A percentile compares a stretch with the other conserved stretches of the same genome.
phyloP scores from a whole-genome alignment of 106 monocot species.

The Acorus calamus region DNA sequence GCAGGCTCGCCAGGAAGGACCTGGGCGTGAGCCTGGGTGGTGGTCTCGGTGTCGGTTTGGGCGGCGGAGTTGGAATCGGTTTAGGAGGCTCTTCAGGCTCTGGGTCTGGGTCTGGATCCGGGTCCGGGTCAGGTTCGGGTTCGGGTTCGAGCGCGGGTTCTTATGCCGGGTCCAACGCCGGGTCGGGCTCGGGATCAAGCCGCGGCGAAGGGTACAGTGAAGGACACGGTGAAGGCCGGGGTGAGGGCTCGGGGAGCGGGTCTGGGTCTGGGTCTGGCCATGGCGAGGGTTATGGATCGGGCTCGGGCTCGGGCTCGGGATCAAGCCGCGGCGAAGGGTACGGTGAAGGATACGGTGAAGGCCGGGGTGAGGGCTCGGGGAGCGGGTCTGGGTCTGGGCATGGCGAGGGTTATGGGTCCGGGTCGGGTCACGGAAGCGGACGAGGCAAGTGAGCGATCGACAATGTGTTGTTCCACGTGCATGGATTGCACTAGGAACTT shows the following conservation, averaged over 20 bases:
- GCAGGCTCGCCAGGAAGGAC: too few relatives aligned
- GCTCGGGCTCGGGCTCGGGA: not conserved
- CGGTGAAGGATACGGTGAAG: not conserved
- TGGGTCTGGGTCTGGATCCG: too few relatives aligned
- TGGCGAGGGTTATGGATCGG: too few relatives aligned
- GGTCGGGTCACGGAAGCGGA: not conserved
- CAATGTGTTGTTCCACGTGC: too few relatives aligned
- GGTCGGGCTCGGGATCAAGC: not conserved
- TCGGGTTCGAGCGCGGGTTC: not conserved
- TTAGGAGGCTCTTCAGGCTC: too few relatives aligned
- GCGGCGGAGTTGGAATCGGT: too few relatives aligned
- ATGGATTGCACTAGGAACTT: too few relatives aligned
- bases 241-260: not conserved
- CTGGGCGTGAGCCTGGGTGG: too few relatives aligned
- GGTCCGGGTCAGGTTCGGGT: not conserved
- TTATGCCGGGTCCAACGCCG: too few relatives aligned
- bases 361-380: not conserved
- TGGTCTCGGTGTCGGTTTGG: too few relatives aligned
- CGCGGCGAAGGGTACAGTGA: not conserved
- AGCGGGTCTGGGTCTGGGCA: not conserved
- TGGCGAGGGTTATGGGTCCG: not conserved
- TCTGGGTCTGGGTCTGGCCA: slow-evolving; percentile 3
- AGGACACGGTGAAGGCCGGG: not conserved
- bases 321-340: not conserved
- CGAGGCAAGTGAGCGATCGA: not conserved